Conservation (phyloP, 2,329 filamentous ascomycete genomes). For the Penicillium sp. region DNA sequence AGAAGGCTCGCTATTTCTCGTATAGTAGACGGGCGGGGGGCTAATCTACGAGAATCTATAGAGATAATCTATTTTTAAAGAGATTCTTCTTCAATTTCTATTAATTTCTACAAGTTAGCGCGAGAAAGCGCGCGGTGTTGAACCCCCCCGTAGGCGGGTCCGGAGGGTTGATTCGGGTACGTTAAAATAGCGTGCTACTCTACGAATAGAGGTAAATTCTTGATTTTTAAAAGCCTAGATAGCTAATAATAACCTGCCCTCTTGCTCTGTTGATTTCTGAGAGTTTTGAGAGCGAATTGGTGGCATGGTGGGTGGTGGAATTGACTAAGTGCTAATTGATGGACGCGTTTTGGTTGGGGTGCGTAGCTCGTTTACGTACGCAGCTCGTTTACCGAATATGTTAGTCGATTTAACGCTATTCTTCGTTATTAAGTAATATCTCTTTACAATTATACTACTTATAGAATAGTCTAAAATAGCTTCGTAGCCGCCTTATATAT, state of each 20-base stretch:
- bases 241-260: neutral
- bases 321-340: neutral
- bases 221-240: neutral
- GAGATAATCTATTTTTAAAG: no score
- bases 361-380: no score
- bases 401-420: no score
- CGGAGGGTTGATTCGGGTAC: no score
- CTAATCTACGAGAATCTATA: neutral
- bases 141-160: no score
- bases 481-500: no score
- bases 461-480: no score
- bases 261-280: neutral
- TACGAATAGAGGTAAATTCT: neutral
- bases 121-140: neutral
- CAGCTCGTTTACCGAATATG: no score
- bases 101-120: neutral
- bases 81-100: neutral
- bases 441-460: no score
- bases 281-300: neutral
- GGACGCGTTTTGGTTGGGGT: neutral
- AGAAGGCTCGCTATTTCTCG: neutral
- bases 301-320: neutral
- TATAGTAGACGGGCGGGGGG: neutral
- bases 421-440: no score
- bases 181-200: no score